phyloP scores from a whole-genome alignment of 2,329 filamentous ascomycete species.

The Ophiostoma triangulosporum region DNA sequence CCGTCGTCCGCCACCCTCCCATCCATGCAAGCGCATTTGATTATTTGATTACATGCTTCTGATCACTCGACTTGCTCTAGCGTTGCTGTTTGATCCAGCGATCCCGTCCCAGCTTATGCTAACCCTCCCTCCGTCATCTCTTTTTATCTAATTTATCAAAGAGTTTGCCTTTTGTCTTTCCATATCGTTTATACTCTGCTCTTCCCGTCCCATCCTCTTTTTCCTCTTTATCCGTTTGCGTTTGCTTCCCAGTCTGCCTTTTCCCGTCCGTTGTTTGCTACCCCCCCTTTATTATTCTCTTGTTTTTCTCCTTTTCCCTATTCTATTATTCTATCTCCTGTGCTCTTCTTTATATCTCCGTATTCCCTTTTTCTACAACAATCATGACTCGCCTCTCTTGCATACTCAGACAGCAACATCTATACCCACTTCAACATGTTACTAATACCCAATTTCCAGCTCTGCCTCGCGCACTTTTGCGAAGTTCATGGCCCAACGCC shows the following conservation, averaged over 20 bases:
- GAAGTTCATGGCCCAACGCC: constrained; percentile 57
- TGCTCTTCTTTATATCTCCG: background rate
- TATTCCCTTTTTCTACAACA: background rate
- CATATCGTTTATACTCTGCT: background rate
- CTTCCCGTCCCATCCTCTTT: background rate
- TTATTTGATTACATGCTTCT: background rate
- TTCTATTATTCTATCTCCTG: background rate
- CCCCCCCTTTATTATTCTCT: background rate
- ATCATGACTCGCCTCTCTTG: constrained; percentile 1
- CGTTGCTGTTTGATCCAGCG: background rate
- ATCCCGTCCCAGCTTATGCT: background rate
- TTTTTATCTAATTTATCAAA: background rate
- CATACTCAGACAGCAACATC: background rate
- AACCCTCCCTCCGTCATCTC: background rate
- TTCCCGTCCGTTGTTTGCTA: background rate
- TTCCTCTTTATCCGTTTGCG: background rate
- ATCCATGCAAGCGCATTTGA: background rate
- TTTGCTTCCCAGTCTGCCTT: background rate
- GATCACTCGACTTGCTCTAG: too few species aligned
- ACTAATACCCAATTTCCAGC: constrained; percentile 36
- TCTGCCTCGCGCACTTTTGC: constrained; percentile 59
- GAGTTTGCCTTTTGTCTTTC: background rate
- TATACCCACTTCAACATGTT: constrained; percentile 15
- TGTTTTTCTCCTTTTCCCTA: background rate
- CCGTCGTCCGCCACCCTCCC: background rate